Conservation (phyloP, 163 green algal species). For the Volvox carteri region DNA sequence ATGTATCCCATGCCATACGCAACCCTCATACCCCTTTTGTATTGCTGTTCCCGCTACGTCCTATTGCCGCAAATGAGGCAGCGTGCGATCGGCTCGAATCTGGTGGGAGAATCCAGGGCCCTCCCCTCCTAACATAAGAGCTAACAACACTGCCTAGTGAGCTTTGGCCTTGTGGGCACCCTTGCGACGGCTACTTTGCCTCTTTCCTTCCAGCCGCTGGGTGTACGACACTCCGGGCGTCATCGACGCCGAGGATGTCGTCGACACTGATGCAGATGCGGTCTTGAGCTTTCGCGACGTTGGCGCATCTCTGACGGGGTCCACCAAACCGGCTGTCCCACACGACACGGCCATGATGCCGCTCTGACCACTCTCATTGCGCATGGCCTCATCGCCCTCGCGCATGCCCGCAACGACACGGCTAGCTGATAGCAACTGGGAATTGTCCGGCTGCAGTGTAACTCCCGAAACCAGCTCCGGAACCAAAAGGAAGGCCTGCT, state of each 20-base stretch:
- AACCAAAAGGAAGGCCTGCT: too few species aligned
- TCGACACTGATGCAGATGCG: not conserved
- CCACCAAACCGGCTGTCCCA: not conserved
- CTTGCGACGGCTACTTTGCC: not conserved
- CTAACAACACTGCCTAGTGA: too few species aligned
- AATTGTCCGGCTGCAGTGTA: not conserved
- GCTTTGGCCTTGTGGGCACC: conserved; percentile 2
- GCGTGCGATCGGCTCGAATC: too few species aligned
- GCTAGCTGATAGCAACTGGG: not conserved
- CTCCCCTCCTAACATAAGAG: too few species aligned
- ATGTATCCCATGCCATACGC: too few species aligned
- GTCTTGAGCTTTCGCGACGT: not conserved
- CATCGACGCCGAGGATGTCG: not conserved
- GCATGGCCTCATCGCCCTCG: not conserved
- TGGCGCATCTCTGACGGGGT: not conserved
- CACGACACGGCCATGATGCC: not conserved
- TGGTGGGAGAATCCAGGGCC: too few species aligned
- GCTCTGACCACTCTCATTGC: conserved; percentile 3
- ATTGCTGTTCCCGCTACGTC: too few species aligned
- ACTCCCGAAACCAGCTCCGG: not conserved
- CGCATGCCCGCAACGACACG: not conserved
- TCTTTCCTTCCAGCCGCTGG: not conserved
- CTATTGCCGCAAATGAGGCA: too few species aligned
- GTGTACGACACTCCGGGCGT: not conserved
- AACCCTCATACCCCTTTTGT: too few species aligned